Evolutionary conservation across 1,284 basidiomycete genomes (phyloP), one percentile per base, ranked within the genome.

Genomic region (Lentinula novae-zelandiae): DNA sequence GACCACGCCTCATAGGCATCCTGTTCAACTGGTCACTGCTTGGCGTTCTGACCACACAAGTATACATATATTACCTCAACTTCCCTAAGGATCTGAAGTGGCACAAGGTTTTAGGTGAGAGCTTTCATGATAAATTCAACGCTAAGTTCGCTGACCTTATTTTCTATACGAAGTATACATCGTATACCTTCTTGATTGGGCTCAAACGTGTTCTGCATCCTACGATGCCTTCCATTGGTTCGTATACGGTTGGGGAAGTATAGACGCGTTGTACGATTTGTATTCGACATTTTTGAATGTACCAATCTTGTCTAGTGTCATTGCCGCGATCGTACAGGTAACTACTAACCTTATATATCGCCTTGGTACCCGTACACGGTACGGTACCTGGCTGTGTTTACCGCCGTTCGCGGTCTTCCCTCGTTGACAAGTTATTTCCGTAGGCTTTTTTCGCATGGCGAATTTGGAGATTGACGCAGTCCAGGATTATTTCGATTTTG

Each of bases 171-270:
- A 27, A 38, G 66, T 67, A 31, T 67, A 64, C 57, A 22, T 56
- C n/a, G 60, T 68, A 8, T 68, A 62, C 39, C n/a, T 63, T 4
- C 52, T 68, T 5, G 67, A 68, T 40, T 64, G 62, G 65, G 64
- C 57, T 27, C 67, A 68, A 48, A 68, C 67, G 0, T 58, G 58
- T 54, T 64, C 62, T 2, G 64, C 64, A 7, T 67, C 67, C 2
- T 66, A 65, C 31, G 67, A 68, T 39, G 63, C 50, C 5, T 62
- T 64, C 17, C 65, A 68, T 13, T 68, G 67, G 67, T 68, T 67
- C 44, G 63, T 63, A 6, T 64, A 63, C 53, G 65, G 64, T 27
- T 68, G 65, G 65, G 67, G 67, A 12, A 57, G 53, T 31, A 55
- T 60, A 7, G 50, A 57, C 8, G 58, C 53, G 1, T 59, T 68